Evolutionary conservation across 306 rosid genomes (phyloP), one percentile per base, ranked within the genome.

Genomic region (Macrotyloma uniflorum): DNA sequence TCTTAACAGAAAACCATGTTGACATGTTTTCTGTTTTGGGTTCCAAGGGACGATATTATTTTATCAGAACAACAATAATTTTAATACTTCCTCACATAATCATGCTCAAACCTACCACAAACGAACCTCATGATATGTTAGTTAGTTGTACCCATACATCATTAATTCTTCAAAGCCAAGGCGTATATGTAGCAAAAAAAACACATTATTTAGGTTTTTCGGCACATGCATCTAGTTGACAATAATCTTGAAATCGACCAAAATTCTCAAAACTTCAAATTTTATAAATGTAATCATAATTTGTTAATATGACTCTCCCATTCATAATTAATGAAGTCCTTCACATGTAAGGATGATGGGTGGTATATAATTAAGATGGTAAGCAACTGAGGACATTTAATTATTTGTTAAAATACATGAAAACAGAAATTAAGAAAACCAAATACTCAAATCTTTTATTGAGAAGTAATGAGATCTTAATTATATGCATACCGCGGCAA

Each of bases 221-320:
- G 55, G 67, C 91, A 86, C 84, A 89, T 89, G 88, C 86, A 83
- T 69, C 18, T 15, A 53, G 87, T 88, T 87, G 84, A 89, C 85
- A 75, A 81, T 70, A 79, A 86, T 73, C 75, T 80, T 85, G 72
- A 84, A 62, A 79, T 89, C 88, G 88, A 88, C 93, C 86, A 87
- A 91, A 90, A 92, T 87, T 90, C 90, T 43, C 70, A 88, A 61
- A 62, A 64, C 47, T 36, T 76, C 61, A 79, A 63, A 81, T 81
- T 86, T 87, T 35, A 81, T 79, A 66, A 51, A 85, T 59, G 30
- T 59, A 40, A 70, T 51, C 18, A 6, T 32, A 72, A 40, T 72
- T 67, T 30, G 26, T 68, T 45, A 58, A 74, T 80, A 12, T 66
- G 13, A 26, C 7, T 51, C 68, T 19, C 1, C 30, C 20, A 71